Evolutionary conservation across 2,329 filamentous ascomycete species (phyloP).

Genomic region (Ophiostoma sp.): DNA sequence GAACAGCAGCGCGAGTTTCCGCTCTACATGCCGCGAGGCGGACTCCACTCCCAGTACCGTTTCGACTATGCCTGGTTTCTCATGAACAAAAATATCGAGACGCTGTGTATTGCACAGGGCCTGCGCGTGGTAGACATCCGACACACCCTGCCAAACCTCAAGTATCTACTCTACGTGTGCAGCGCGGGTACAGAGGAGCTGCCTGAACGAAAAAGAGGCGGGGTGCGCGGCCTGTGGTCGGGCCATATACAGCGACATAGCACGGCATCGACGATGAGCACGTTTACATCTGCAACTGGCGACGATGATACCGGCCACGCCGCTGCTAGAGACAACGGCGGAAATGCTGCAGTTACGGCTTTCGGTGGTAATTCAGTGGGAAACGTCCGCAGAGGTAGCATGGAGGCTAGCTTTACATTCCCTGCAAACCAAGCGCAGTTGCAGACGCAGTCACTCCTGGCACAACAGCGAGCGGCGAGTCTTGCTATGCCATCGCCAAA

Average conservation of each 20-base stretch:
- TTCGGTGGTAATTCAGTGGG: background rate
- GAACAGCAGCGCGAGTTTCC: slow-evolving; percentile 69
- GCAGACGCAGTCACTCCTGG: background rate
- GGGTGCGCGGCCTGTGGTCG: slow-evolving; percentile 54
- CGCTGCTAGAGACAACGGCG: background rate
- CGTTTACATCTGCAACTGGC: background rate
- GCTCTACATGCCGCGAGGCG: slow-evolving; percentile 60
- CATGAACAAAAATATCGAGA: slow-evolving; percentile 92
- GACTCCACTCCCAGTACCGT: slow-evolving; percentile 70
- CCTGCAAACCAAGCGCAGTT: background rate
- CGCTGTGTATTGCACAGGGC: slow-evolving; percentile 58
- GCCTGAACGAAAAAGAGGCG: slow-evolving; percentile 57
- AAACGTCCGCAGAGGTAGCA: background rate
- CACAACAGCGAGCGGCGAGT: background rate
- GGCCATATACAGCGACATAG: slow-evolving; percentile 42
- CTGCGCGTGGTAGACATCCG: slow-evolving; percentile 82
- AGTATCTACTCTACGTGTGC: slow-evolving; percentile 85
- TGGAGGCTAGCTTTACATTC: background rate
- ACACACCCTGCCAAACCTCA: slow-evolving; percentile 87
- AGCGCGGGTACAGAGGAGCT: slow-evolving; percentile 67
- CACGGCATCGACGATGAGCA: slow-evolving; percentile 10
- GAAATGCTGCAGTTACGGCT: background rate
- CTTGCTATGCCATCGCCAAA: background rate
- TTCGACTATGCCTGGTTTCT: slow-evolving; percentile 96
- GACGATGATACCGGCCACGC: background rate